Evolutionary conservation across 1,284 basidiomycete genomes (phyloP), one percentile per base, ranked within the genome.

Genomic region (Polyporus tsugae): DNA sequence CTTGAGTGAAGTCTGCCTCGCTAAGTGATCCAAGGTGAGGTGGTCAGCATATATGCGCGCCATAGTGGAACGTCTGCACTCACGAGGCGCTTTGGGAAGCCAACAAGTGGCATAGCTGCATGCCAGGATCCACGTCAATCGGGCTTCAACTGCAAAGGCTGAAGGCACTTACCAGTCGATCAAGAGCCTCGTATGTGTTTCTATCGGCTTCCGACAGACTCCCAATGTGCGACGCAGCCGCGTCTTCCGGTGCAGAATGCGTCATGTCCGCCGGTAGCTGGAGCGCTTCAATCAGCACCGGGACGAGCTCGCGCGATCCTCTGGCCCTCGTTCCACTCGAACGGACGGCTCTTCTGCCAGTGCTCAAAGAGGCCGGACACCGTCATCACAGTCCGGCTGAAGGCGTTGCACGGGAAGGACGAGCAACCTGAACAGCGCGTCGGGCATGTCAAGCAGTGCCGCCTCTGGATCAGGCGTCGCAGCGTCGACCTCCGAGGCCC

Each of bases 401-500:
- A 4, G 29, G 41, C n/a, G 22, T 7, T 39, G 60, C 46, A 53
- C 52, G 11, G 52, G 52, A 53, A 53, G n/a, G 33, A 60, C 7
- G 38, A 17, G 64, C 67, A 65, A 65, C 29, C 19, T 4, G 64
- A 69, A 69, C 9, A 63, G n/a, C 36, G 57, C 33, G 22, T 49
- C 57, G 17, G 33, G 49, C 11, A 36, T 2, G 7, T 63, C 62
- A 29, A 69, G 64, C 11, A 66, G 38, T 4, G 35, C 62, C 10
- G 5, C 19, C 42, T 57, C 62, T 22, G n/a, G 11, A 1, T 42
- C 44, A 6, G 19, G n/a, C 49, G 11, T 17, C 62, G 62, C 33
- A 11, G 35, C 22, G 10, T 15, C 44, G 44, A 46, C 44, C 13
- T n/a, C 5, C 5, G 17, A 33, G 7, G 17, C 10, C 17, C 6